phyloP scores from a whole-genome alignment of 257 asterid species.

The Solanum commersonii region DNA sequence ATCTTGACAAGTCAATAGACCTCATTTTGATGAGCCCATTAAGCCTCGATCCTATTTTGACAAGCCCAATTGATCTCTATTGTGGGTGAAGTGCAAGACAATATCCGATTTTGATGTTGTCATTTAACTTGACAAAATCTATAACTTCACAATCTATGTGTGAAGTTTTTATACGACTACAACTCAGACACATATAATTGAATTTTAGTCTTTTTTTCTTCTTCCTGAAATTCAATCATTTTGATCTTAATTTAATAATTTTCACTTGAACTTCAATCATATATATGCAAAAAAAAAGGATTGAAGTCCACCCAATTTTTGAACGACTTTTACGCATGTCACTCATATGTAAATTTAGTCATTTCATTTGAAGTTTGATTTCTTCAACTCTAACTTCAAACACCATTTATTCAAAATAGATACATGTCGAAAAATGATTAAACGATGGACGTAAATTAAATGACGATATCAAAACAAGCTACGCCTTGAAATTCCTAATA shows the following conservation, averaged over 20 bases:
- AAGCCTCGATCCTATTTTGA: neutral
- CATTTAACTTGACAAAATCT: no score
- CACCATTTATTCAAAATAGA: neutral
- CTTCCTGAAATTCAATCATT: no score
- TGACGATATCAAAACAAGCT: neutral
- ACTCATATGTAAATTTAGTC: neutral
- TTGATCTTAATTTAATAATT: no score
- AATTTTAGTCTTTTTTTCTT: rapidly evolving
- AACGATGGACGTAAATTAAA: neutral
- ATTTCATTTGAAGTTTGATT: neutral
- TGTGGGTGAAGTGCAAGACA: neutral
- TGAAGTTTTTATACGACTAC: neutral
- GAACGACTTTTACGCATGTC: neutral
- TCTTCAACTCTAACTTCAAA: neutral
- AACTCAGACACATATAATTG: no score
- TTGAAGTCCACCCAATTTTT: no score
- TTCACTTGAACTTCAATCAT: no score
- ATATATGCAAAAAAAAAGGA: no score
- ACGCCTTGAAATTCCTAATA: neutral
- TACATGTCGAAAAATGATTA: rapidly evolving
- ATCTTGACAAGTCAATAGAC: neutral
- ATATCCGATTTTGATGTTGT: no score
- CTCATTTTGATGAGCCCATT: neutral
- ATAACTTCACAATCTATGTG: neutral
- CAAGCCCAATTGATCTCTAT: neutral